phyloP scores from a whole-genome alignment of 768 basidiomycete genomes.

The Trametes cubensis region DNA sequence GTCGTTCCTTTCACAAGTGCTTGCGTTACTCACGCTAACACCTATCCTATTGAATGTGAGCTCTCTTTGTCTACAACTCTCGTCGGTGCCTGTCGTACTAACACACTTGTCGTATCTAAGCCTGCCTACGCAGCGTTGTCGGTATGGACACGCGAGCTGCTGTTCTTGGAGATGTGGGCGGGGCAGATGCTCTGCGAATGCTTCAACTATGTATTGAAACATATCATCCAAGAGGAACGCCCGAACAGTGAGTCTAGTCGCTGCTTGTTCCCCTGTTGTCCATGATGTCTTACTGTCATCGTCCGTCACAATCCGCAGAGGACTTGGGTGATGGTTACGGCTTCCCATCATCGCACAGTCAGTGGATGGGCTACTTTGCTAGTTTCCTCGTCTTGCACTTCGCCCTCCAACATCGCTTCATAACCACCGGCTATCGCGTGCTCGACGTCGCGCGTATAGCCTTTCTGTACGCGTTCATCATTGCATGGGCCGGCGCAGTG shows the following conservation, averaged over 20 bases:
- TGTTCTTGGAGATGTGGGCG: constrained; percentile 83
- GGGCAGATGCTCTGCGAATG: constrained; percentile 76
- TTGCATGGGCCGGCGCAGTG: constrained; percentile 62
- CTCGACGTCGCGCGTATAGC: constrained; percentile 57
- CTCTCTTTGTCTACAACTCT: background rate
- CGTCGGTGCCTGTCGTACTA: background rate
- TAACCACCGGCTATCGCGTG: constrained; percentile 49
- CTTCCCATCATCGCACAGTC: constrained; percentile 87
- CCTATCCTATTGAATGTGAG: constrained; percentile 38
- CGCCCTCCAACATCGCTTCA: constrained; percentile 67
- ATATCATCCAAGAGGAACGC: constrained; percentile 64
- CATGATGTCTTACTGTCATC: background rate
- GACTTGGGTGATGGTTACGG: constrained; percentile 74
- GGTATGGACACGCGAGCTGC: constrained; percentile 74
- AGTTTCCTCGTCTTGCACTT: constrained; percentile 77
- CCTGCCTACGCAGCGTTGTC: constrained; percentile 78
- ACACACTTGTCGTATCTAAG: constrained; percentile 39
- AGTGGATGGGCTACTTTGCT: constrained; percentile 88
- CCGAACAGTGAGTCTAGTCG: constrained; percentile 55
- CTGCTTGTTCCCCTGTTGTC: background rate
- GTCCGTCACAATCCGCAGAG: constrained; percentile 37
- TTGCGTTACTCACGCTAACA: constrained; percentile 38
- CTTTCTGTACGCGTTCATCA: constrained; percentile 50
- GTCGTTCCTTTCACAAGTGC: constrained; percentile 31
- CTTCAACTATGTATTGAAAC: constrained; percentile 72